phyloP scores from a whole-genome alignment of 129 eudicot species.

The Sambucus nigra region DNA sequence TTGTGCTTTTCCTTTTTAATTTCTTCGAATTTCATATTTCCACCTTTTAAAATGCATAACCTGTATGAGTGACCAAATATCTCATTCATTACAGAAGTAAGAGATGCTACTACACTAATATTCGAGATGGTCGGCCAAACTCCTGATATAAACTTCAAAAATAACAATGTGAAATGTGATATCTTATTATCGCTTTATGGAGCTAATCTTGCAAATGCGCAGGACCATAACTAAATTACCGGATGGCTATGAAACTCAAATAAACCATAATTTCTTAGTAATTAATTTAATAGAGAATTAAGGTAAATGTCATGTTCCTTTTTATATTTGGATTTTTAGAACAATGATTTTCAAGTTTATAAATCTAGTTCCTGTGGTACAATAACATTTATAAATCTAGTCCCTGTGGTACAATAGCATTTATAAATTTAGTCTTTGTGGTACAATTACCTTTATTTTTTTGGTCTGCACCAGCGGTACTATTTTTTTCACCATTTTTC shows the following conservation, averaged over 20 bases:
- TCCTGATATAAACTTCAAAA: constrained; percentile 46
- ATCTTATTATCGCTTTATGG: constrained; percentile 37
- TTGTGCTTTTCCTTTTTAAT: neutral
- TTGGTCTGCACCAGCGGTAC: too few species aligned
- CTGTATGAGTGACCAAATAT: constrained; percentile 58
- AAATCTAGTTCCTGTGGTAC: too few species aligned
- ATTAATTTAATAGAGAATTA: too few species aligned
- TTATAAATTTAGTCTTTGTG: too few species aligned
- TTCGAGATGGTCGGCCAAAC: constrained; percentile 41
- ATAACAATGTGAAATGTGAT: constrained; percentile 37
- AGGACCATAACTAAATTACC: constrained; percentile 48
- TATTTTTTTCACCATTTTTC: too few species aligned
- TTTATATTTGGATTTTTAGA: too few species aligned
- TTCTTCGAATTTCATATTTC: constrained; percentile 2
- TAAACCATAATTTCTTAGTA: neutral
- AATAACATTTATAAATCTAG: too few species aligned
- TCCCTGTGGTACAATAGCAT: too few species aligned
- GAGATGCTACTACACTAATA: constrained; percentile 30
- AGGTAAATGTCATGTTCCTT: too few species aligned
- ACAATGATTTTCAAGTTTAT: too few species aligned
- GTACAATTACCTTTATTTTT: too few species aligned
- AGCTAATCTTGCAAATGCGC: constrained; percentile 70
- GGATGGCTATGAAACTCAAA: constrained; percentile 58
- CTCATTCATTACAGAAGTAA: constrained; percentile 48
- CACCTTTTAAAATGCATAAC: constrained; percentile 30